phyloP scores from a whole-genome alignment of 2,329 filamentous ascomycete species.

The Cladosporium sp. region DNA sequence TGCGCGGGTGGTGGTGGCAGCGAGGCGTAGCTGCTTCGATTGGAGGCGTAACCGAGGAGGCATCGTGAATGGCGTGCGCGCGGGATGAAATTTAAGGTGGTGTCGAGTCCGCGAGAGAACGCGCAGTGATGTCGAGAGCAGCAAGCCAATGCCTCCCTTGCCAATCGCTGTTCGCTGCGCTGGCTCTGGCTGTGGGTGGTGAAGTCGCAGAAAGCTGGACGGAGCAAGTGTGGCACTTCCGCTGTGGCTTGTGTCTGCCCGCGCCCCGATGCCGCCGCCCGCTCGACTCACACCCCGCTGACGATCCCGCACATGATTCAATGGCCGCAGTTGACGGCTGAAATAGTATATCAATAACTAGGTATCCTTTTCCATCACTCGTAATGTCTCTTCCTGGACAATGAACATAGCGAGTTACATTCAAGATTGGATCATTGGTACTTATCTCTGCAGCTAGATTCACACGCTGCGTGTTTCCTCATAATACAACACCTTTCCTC shows the following conservation, averaged over 20 bases:
- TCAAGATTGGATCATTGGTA: conserved; percentile 6
- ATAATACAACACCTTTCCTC: background rate
- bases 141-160: conserved; percentile 8
- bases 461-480: background rate
- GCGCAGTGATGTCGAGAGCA: background rate
- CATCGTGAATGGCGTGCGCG: conserved; percentile 35
- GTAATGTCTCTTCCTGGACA: background rate
- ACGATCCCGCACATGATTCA: conserved; percentile 1
- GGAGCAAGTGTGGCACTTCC: conserved; percentile 2
- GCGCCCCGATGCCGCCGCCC: background rate
- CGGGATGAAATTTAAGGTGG: background rate
- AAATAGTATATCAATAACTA: background rate
- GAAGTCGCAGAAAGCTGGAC: conserved; percentile 11
- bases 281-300: conserved; percentile 8
- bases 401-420: background rate
- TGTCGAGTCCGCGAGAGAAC: too few species aligned
- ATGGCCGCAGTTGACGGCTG: background rate
- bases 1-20: conserved; percentile 24
- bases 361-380: background rate
- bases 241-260: background rate
- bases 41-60: conserved; percentile 46
- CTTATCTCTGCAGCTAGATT: conserved; percentile 7
- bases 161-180: background rate
- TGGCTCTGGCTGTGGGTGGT: background rate
- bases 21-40: conserved; percentile 28